Base-by-base conservation (phyloP, 768 basidiomycete species). In the Termitomyces sp. region DNA sequence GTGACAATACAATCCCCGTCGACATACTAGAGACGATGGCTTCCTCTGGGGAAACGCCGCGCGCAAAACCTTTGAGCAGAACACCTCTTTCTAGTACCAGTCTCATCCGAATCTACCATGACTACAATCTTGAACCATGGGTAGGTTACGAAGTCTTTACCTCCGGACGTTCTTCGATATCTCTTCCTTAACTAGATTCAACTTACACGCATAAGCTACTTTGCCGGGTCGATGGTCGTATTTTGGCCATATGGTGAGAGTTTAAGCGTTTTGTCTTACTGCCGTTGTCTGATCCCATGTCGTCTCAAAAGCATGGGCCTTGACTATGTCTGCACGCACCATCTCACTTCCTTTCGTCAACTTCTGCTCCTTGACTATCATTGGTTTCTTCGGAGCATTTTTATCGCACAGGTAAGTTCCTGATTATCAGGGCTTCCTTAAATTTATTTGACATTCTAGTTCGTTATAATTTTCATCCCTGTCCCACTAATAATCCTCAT, bases 191-290 rank as follows among this genome's bases (percentile, higher is more conserved):
- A 56, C 17, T 29, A 65, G 64, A 45, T 65, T 5, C 10, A 65
- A 36, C 49, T 66, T 36, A 63, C 65, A 14, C 56, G 65, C 9
- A 48, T 60, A 11, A 53, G 45, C 3, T 59, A 59, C 20, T 60
- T 66, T 43, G 60, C 60, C 9, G 65, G 65, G 14, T 56, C 62
- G 7, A 66, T 66, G 65, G 50, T 66, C 5, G 49, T 63, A 6
- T 66, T 66, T 56, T 66, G 66, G 66, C 66, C 66, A 11, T 66
- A 52, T 47, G 66, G 66, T 66, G 15, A 46, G 43, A 32, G 11
- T 20, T 11, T 10, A 31, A 31, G 25, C 37, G 3, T 11, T 29
- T 31, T 25, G 25, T 1, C 17, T 46, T 17, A 20, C 15, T 34
- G 2, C 36, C 20, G 7, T 10, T 32, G 2, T 15, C 14, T n/a